Evolutionary conservation across 1,139 yeast genomes (phyloP).

Genomic region (Debaryomyces psychrophilus): DNA sequence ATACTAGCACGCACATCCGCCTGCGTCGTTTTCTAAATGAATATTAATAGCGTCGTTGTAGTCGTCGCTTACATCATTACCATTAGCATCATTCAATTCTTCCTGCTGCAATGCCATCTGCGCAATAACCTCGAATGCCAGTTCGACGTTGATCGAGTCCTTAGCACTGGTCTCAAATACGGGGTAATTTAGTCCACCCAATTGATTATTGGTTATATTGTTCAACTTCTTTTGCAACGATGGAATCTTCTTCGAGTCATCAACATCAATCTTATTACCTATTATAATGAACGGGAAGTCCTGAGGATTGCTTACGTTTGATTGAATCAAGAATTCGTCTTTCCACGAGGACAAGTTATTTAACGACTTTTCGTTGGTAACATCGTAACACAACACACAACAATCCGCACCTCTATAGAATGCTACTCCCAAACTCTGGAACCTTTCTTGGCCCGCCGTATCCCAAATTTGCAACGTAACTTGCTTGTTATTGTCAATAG

Average conservation of each 20-base stretch:
- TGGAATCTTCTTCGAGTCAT: slow-evolving; percentile 84
- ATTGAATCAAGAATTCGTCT: slow-evolving; percentile 92
- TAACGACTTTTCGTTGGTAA: slow-evolving; percentile 88
- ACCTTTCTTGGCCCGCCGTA: slow-evolving; percentile 98
- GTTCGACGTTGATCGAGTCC: slow-evolving; percentile 90
- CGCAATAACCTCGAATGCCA: slow-evolving; percentile 95
- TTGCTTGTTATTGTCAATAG: slow-evolving; percentile 72
- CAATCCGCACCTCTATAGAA: slow-evolving; percentile 98
- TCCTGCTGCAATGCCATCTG: slow-evolving; percentile 92
- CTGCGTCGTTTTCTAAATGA: slow-evolving; percentile 80
- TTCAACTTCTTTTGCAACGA: slow-evolving; percentile 79
- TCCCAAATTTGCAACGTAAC: slow-evolving; percentile 95
- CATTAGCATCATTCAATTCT: slow-evolving; percentile 83
- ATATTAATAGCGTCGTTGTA: slow-evolving; percentile 95
- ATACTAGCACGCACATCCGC: slow-evolving; percentile 72
- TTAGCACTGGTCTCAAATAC: slow-evolving; percentile 94
- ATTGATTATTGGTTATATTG: slow-evolving; percentile 74
- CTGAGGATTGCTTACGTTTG: slow-evolving; percentile 90
- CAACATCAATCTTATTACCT: slow-evolving; percentile 94
- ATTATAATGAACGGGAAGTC: slow-evolving; percentile 93
- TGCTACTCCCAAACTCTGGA: slow-evolving; percentile 96
- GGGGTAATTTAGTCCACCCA: slow-evolving; percentile 81
- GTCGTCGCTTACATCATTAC: slow-evolving; percentile 72
- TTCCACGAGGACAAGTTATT: slow-evolving; percentile 91
- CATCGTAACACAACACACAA: slow-evolving; percentile 94